Percentiles rank a stretch among this genome's conserved stretches.
Conservation (phyloP, 306 rosid genomes). For the Cicer bijugum region DNA sequence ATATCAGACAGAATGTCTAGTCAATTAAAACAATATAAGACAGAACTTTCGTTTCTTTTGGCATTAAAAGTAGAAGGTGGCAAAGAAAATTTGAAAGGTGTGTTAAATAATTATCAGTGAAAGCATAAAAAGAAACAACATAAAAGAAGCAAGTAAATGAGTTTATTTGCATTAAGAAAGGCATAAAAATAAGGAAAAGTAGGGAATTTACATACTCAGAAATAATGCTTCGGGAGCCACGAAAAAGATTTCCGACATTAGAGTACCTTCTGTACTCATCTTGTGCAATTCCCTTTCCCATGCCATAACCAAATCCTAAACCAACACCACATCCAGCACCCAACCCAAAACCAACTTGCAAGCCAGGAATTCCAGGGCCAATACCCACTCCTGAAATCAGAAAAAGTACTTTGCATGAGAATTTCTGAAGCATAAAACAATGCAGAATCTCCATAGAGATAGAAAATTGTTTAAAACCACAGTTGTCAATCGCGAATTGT, state of each 20-base stretch:
- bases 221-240: constrained; percentile 47
- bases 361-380: constrained; percentile 91
- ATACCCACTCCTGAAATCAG: constrained; percentile 72
- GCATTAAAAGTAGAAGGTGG: constrained; percentile 9
- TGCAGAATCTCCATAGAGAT: not conserved
- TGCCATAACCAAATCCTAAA: constrained; percentile 87
- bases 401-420: constrained; percentile 16
- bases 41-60: constrained; percentile 23
- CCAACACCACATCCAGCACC: constrained; percentile 96
- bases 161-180: constrained; percentile 6
- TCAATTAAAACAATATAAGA: not conserved
- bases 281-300: constrained; percentile 83
- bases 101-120: not conserved
- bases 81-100: not conserved
- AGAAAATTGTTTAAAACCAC: not conserved
- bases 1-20: not conserved
- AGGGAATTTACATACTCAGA: constrained; percentile 63
- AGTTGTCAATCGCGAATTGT: too few species aligned
- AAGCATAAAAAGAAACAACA: constrained; percentile 15
- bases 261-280: constrained; percentile 70
- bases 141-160: constrained; percentile 10
- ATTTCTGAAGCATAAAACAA: constrained; percentile 8
- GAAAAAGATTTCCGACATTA: constrained; percentile 65
- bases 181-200: constrained; percentile 12
- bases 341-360: constrained; percentile 78